Percentiles rank a stretch among this genome's conserved stretches.
Evolutionary conservation across 352 stramenopile genomes (phyloP).

Genomic region (Globisporangium cylindrosporum): DNA sequence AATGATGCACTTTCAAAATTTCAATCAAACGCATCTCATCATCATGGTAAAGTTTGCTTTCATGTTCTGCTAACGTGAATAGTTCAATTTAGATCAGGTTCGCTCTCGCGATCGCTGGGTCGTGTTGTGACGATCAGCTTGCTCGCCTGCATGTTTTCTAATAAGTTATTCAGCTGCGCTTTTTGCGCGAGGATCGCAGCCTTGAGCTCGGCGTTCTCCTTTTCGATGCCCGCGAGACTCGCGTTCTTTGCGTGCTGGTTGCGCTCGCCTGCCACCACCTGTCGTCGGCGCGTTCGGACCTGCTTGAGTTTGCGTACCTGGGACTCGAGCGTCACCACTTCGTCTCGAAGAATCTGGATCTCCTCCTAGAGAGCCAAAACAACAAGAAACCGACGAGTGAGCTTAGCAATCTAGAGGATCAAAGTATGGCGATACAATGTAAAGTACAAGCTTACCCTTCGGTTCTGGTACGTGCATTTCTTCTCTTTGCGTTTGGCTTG

Average conservation of each 20-base stretch:
- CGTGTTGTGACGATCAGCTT: conserved; percentile 2
- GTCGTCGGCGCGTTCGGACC: not conserved
- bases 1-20: not conserved
- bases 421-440: not conserved
- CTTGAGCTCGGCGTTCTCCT: conserved; percentile 18
- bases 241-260: not conserved
- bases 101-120: not conserved
- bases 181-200: conserved; percentile 16
- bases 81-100: not conserved
- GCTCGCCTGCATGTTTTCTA: conserved; percentile 11
- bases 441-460: conserved; percentile 2
- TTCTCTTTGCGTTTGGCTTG: conserved; percentile 8
- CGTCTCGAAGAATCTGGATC: conserved; percentile 15
- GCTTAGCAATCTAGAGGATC: too few species aligned
- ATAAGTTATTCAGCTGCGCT: conserved; percentile 14
- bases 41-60: not conserved
- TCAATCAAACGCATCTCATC: not conserved
- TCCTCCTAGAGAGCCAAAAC: conserved; percentile 3
- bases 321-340: conserved; percentile 15
- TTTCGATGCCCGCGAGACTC: not conserved
- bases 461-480: conserved; percentile 19
- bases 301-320: conserved; percentile 16
- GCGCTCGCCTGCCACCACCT: not conserved
- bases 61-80: not conserved
- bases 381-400: not conserved